phyloP scores from a whole-genome alignment of 768 basidiomycete species.

The Pisolithus orientalis region DNA sequence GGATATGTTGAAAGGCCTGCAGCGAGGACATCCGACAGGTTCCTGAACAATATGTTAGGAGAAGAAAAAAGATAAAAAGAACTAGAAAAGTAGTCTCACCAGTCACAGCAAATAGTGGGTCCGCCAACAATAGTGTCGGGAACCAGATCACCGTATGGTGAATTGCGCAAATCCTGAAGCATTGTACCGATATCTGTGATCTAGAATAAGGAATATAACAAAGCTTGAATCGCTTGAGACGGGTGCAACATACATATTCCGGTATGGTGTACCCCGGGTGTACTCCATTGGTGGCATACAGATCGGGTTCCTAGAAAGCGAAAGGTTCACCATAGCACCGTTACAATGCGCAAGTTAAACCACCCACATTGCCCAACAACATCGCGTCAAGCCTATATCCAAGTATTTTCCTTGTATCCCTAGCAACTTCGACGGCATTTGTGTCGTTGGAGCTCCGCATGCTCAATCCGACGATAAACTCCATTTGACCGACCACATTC shows the following conservation, averaged over 20 bases:
- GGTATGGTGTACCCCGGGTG: slow-evolving; percentile 22
- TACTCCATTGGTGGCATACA: slow-evolving; percentile 28
- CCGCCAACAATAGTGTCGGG: slow-evolving; percentile 20
- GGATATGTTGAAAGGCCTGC: slow-evolving; percentile 24
- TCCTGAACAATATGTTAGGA: slow-evolving; percentile 10
- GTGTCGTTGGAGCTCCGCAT: slow-evolving; percentile 23
- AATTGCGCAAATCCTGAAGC: slow-evolving; percentile 19
- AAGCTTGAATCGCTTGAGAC: background rate
- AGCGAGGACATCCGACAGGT: slow-evolving; percentile 24
- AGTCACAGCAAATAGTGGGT: slow-evolving; percentile 29
- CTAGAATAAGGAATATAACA: slow-evolving; percentile 6
- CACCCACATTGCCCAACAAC: slow-evolving; percentile 29
- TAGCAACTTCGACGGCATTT: slow-evolving; percentile 21
- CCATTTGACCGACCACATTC: slow-evolving; percentile 29
- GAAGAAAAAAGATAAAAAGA: background rate
- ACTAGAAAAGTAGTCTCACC: slow-evolving; percentile 8
- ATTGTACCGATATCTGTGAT: slow-evolving; percentile 24
- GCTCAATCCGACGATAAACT: slow-evolving; percentile 30
- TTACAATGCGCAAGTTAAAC: background rate
- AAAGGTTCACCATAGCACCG: background rate
- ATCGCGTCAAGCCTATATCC: slow-evolving; percentile 28
- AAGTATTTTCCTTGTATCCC: slow-evolving; percentile 20
- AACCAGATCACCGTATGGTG: slow-evolving; percentile 10
- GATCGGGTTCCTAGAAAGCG: slow-evolving; percentile 27
- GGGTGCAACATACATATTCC: slow-evolving; percentile 21